Percentiles rank a stretch among this genome's conserved stretches.
These are phyloP conservation scores for Phytophthora vignae DNA, from an alignment of 352 stramenopile genomes.

Conservation along the genomic window DNA sequence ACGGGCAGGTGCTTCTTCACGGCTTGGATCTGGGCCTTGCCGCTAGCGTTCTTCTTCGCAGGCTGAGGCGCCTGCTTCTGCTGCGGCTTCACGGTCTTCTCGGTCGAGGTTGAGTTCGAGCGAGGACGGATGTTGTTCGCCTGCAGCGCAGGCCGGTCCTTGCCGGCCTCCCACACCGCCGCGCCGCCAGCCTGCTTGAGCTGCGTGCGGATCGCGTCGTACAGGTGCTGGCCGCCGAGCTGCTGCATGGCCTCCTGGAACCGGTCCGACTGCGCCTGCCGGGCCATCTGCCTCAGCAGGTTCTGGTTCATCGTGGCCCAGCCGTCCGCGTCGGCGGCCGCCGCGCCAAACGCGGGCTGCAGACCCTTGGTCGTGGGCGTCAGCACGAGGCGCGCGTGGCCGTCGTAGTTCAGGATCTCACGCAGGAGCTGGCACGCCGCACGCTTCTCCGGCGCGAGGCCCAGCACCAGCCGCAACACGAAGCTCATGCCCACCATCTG, in stretches of 20 bases:
- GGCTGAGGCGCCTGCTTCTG: not conserved
- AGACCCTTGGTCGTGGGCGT: slow-evolving; percentile 8
- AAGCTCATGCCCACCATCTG: slow-evolving; percentile 10
- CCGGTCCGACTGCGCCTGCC: slow-evolving; percentile 6
- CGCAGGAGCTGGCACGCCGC: slow-evolving; percentile 3
- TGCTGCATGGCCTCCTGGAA: slow-evolving; percentile 20
- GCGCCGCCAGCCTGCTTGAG: slow-evolving; percentile 11
- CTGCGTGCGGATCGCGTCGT: slow-evolving; percentile 17
- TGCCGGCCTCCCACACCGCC: slow-evolving; percentile 8
- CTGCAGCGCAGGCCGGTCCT: slow-evolving; percentile 6
- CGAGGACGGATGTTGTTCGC: not conserved
- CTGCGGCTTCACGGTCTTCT: not conserved
- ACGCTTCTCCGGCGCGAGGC: slow-evolving; percentile 17
- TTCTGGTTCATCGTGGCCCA: slow-evolving; percentile 1
- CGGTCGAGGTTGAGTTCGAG: not conserved
- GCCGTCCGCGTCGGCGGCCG: not conserved
- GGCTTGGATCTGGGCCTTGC: not conserved
- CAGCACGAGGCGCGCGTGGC: slow-evolving; percentile 10
- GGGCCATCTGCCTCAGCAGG: slow-evolving; percentile 7
- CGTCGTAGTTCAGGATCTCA: slow-evolving; percentile 7
- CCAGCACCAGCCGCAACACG: slow-evolving; percentile 15
- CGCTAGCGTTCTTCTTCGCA: slow-evolving; percentile 5
- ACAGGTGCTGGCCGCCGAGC: slow-evolving; percentile 6
- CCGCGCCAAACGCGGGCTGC: not conserved
- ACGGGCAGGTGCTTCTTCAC: slow-evolving; percentile 16